phyloP scores from a whole-genome alignment of 352 stramenopile genomes.

The Peronospora farinosa region DNA sequence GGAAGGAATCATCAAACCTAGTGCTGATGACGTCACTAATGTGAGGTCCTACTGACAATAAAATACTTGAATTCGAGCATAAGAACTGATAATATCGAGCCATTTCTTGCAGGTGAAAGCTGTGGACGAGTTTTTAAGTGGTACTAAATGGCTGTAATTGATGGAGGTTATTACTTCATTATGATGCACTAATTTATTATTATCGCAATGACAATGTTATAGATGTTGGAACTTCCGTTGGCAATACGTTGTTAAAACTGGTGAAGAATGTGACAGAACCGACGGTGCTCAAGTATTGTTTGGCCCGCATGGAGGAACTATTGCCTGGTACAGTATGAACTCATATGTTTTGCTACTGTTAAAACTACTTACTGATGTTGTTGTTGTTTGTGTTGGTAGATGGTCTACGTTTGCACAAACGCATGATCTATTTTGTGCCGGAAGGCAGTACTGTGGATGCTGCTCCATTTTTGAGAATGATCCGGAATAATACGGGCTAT shows the following conservation, averaged over 20 bases:
- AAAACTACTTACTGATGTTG: not conserved
- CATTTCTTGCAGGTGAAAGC: constrained; percentile 45
- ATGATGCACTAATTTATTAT: not conserved
- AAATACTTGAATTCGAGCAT: not conserved
- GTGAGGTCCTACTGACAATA: constrained; percentile 19
- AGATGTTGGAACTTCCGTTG: constrained; percentile 62
- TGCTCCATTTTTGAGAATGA: constrained; percentile 74
- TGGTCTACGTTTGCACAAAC: constrained; percentile 68
- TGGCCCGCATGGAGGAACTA: constrained; percentile 83
- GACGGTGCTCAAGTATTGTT: constrained; percentile 81
- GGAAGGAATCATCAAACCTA: constrained; percentile 67
- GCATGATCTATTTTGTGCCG: constrained; percentile 70
- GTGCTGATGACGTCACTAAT: constrained; percentile 43
- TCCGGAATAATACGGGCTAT: constrained; percentile 82
- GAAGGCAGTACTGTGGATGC: constrained; percentile 71
- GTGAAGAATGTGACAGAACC: constrained; percentile 86
- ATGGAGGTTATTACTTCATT: not conserved
- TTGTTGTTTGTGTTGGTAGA: constrained; percentile 28
- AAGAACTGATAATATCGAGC: constrained; percentile 6
- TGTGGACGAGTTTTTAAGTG: constrained; percentile 65
- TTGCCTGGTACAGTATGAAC: constrained; percentile 42
- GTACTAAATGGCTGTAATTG: constrained; percentile 11
- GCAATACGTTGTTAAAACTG: constrained; percentile 67
- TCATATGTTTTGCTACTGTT: not conserved
- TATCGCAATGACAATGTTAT: constrained; percentile 3